These are phyloP conservation scores for Ambrosia artemisiifolia DNA, from an alignment of 129 eudicot species.

Conservation along the genomic window DNA sequence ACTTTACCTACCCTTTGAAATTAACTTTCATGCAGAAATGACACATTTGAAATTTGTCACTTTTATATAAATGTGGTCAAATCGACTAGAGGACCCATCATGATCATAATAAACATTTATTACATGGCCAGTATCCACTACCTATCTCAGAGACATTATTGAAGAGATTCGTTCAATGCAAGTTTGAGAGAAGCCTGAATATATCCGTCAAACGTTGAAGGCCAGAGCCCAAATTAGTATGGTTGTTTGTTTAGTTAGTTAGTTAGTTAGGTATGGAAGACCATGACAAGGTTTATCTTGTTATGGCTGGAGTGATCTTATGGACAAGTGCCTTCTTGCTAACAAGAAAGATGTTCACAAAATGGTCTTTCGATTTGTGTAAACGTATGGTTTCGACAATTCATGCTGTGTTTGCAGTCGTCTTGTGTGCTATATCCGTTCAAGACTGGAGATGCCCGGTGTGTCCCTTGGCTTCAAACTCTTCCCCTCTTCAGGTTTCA, in stretches of 20 bases:
- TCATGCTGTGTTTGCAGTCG: slow-evolving; percentile 64
- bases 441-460: slow-evolving; percentile 90
- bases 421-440: slow-evolving; percentile 53
- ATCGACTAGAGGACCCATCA: no score
- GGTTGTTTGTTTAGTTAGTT: background rate
- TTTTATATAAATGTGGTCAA: no score
- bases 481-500: slow-evolving; percentile 69
- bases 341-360: slow-evolving; percentile 53
- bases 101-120: no score
- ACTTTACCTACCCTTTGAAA: no score
- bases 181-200: no score
- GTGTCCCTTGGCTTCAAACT: slow-evolving; percentile 69
- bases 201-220: background rate
- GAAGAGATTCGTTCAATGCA: no score
- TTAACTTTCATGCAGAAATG: no score
- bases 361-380: slow-evolving; percentile 74
- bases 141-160: no score
- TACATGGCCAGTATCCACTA: no score
- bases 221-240: no score
- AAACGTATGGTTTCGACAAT: slow-evolving; percentile 70
- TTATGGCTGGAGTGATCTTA: slow-evolving; percentile 47
- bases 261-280: slow-evolving; percentile 42
- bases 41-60: no score
- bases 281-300: slow-evolving; percentile 26
- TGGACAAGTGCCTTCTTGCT: slow-evolving; percentile 62